Conservation (phyloP, 371 early-diverging fungal genomes). For the Funneliformis caledonium region DNA sequence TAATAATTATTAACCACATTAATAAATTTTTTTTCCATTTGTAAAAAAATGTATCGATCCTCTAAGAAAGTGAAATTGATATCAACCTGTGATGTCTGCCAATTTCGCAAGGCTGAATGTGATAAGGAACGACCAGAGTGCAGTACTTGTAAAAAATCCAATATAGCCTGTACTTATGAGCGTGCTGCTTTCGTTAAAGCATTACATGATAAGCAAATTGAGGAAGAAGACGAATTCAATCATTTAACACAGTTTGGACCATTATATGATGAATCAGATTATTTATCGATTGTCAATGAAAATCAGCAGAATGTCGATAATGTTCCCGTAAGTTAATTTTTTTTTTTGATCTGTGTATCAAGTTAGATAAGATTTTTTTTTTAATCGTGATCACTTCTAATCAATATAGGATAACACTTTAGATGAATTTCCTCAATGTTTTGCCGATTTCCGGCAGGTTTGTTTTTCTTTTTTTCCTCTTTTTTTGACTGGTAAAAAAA, state of each 20-base stretch:
- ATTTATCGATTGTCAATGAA: not conserved
- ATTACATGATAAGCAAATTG: slow-evolving; percentile 12
- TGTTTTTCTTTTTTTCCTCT: not conserved
- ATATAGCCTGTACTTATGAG: slow-evolving; percentile 1
- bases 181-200: not conserved
- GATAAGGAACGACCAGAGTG: slow-evolving; percentile 30
- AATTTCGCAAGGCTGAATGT: slow-evolving; percentile 21
- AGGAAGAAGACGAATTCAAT: not conserved
- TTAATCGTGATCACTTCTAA: not conserved
- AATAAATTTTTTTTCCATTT: too few species aligned
- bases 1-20: too few species aligned
- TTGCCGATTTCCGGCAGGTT: not conserved
- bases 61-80: slow-evolving; percentile 24
- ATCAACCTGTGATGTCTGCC: slow-evolving; percentile 35
- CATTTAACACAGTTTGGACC: not conserved
- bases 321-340: not conserved
- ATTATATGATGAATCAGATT: slow-evolving; percentile 2
- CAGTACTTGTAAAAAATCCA: slow-evolving; percentile 22
- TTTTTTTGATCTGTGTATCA: not conserved
- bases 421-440: not conserved
- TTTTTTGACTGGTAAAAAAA: not conserved
- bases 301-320: not conserved
- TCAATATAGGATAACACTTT: not conserved
- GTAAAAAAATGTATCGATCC: too few species aligned
- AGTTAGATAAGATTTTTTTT: not conserved